Base-by-base conservation (phyloP, 1,284 basidiomycete genomes). In the Trichosporon sp. region DNA sequence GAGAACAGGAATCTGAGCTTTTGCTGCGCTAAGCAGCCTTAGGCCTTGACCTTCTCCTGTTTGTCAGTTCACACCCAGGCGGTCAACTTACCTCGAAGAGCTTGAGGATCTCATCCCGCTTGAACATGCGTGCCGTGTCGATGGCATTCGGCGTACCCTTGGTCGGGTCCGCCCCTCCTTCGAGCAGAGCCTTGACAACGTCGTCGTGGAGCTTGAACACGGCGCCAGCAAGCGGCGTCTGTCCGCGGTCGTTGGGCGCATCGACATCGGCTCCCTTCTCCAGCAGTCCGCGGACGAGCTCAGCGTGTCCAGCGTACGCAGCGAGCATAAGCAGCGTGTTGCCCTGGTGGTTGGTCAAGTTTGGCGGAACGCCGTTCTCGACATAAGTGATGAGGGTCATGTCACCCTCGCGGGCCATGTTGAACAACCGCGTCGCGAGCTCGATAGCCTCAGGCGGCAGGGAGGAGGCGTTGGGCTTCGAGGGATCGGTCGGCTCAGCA, bases 271-370 rank as follows among this genome's bases (percentile, higher is more conserved):
- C 89, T 1, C 85, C 85, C 29, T 83, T 82, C 6, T 75, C 69
- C 40, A 90, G 74, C 25, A 91, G 82, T 8, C 81, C 81, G 44
- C 79, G 78, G 0, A 86, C 83, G 19, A 89, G 84, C 1, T 83
- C 80, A 1, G 81, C 74, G 69, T 91, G 89, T 0, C 90, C 90
- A 46, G 88, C 86, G 75, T 93, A 93, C 3, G 89, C 84, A 2
- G 89, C 87, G 44, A 92, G 85, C 90, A 93, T 93, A 64, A 93
- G 82, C 6, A 92, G 81, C 3, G 88, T 89, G 74, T 91, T 90
- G 19, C 89, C 89, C 86, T 87, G 84, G 56, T 83, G 81, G 73
- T 93, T 93, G 25, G 88, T 90, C 57, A 93, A 83, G 74, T 93
- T 90, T 10, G 84, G 79, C 0, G 91, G 90, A 10, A 93, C 81